Conservation (phyloP, 768 basidiomycete genomes). For the Hysterangium stoloniferum region DNA sequence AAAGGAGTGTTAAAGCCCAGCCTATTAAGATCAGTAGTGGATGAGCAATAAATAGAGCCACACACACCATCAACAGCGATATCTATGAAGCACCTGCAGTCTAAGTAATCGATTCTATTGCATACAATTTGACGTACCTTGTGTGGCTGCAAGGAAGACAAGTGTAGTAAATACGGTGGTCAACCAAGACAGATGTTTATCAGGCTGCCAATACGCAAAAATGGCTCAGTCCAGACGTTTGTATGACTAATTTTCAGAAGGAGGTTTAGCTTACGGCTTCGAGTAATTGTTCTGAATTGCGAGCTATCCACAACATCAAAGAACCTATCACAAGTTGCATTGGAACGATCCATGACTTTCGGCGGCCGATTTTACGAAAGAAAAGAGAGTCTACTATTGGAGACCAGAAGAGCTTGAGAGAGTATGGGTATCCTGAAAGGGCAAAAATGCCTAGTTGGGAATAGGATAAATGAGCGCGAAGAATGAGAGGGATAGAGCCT, state of each 20-base stretch:
- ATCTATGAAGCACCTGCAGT: too few relatives aligned
- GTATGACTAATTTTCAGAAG: constrained; percentile 1
- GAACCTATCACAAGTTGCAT: constrained; percentile 88
- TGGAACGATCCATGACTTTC: constrained; percentile 98
- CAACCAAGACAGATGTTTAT: constrained; percentile 66
- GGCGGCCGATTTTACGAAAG: constrained; percentile 72
- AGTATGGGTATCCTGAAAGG: constrained; percentile 90
- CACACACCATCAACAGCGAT: constrained; percentile 91
- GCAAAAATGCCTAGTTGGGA: constrained; percentile 94
- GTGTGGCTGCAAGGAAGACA: constrained; percentile 93
- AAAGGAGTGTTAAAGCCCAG: constrained; percentile 79
- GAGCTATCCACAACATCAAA: constrained; percentile 72
- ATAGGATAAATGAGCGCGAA: constrained; percentile 92
- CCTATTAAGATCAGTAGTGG: constrained; percentile 37
- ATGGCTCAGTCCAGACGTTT: constrained; percentile 4
- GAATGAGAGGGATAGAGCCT: constrained; percentile 96
- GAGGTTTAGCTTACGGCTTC: constrained; percentile 51
- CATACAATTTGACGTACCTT: constrained; percentile 47
- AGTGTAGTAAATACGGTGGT: constrained; percentile 83
- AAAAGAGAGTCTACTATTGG: constrained; percentile 94
- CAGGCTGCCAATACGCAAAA: constrained; percentile 47
- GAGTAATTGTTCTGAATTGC: constrained; percentile 67
- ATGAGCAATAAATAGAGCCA: constrained; percentile 30
- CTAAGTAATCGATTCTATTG: not conserved
- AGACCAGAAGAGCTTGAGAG: constrained; percentile 94